Base-by-base conservation (phyloP, 208 protist genomes). In the Wallacemonas sp. region DNA sequence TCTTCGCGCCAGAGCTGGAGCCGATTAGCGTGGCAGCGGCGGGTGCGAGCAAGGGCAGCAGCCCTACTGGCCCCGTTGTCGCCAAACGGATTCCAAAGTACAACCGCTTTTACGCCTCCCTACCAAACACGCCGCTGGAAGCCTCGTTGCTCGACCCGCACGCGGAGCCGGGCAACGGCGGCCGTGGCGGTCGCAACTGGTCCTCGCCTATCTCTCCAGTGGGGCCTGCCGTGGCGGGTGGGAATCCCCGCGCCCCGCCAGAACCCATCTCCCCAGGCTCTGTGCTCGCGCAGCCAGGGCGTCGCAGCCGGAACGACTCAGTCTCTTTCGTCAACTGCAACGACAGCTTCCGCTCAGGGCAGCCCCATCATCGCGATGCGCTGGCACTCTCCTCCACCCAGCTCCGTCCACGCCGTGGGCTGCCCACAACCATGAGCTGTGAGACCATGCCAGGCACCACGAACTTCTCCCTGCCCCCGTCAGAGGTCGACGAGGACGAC, bases 81-180 rank as follows among this genome's bases (percentile, higher is more conserved):
- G n/a, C 66, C 28, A 44, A 66, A 44, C 71, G 55, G 27, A 82
- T 77, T 19, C 63, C 76, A 3, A 62, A 68, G 46, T 80, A 64
- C 47, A 84, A 80, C 47, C 63, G 65, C 34, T 84, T 84, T 51
- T 80, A 84, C 60, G 33, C 73, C 26, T 74, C 72, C 11, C 24
- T 49, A 22, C 65, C 72, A 11, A 54, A 2, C 60, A 69, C 36
- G 21, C 24, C 17, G 42, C 44, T 9, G 46, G 46, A 68, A 17
- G 64, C 26, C 11, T 47, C 58, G 4, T 5, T 2, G n/a, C n/a
- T n/a, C n/a, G n/a, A n/a, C n/a, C n/a, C n/a, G n/a, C n/a, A n/a
- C n/a, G n/a, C n/a, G n/a, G n/a, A n/a, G n/a, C n/a, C n/a, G n/a
- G n/a, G n/a, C n/a, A n/a, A n/a, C 4, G 26, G 39, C 17, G 44